Conservation (phyloP, 148 eudicot species). For the Cornus kousa region DNA sequence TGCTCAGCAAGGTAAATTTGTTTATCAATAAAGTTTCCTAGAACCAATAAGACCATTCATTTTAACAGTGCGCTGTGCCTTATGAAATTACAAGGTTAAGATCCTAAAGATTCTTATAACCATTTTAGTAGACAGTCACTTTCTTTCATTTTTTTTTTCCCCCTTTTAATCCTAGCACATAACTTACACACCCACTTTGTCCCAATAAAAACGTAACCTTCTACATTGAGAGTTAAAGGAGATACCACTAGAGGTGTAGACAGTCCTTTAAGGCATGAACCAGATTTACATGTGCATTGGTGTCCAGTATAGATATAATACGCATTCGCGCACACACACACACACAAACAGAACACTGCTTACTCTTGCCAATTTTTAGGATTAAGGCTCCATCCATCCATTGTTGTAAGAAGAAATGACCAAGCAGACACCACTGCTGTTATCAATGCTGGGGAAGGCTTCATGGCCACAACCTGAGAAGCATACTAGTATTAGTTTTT, state of each 20-base stretch:
- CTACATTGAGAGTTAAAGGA: too few relatives aligned
- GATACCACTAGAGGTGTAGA: too few relatives aligned
- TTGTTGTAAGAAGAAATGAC: constrained; percentile 85
- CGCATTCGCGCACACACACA: too few relatives aligned
- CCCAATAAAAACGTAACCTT: too few relatives aligned
- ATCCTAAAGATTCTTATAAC: not conserved
- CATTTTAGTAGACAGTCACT: too few relatives aligned
- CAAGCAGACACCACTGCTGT: constrained; percentile 82
- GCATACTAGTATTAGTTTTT: not conserved
- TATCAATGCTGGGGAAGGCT: constrained; percentile 67
- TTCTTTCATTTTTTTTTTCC: too few relatives aligned
- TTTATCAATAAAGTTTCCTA: not conserved
- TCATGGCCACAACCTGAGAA: constrained; percentile 66
- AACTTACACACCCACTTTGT: too few relatives aligned
- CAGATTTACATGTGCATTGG: too few relatives aligned
- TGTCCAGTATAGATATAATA: too few relatives aligned
- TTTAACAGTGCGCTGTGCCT: too few relatives aligned
- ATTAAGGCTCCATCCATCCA: constrained; percentile 48
- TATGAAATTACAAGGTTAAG: not conserved
- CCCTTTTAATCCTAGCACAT: too few relatives aligned
- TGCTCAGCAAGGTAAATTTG: not conserved
- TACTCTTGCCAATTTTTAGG: constrained; percentile 80
- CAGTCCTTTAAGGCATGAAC: too few relatives aligned
- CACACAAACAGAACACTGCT: constrained; percentile 15
- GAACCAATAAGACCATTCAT: not conserved